Evolutionary conservation across 1,284 basidiomycete genomes (phyloP), one percentile per base, ranked within the genome.

Genomic region (Inonotus hispidus): DNA sequence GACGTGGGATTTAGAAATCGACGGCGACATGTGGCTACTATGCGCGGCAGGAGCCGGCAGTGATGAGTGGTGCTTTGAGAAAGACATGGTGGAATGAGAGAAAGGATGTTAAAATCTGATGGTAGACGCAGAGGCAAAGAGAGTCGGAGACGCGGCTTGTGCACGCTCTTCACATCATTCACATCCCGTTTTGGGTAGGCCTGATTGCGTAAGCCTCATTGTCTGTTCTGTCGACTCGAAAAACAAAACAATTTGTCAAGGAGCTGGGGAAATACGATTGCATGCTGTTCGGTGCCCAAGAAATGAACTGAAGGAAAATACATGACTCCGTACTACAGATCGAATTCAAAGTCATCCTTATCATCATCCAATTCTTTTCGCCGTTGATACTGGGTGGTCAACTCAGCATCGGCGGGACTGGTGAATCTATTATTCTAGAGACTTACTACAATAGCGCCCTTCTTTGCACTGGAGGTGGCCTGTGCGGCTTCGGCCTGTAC

Each of bases 1-100:
- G 64, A 92, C 90, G 79, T 88, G 82, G 56, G 87, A 92, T 77
- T 92, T 92, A 65, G 87, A 89, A 71, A 88, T 88, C 62, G 85
- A 78, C 45, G 85, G 75, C 7, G 84, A 83, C 72, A 86, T 83
- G 49, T 64, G 41, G 52, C 84, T 80, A 45, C 83, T 81, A 66
- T 88, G 86, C 19, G 87, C 75, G 45, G 85, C 85, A 58, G 88
- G 85, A 1, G 88, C 85, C 45, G 88, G 88, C 1, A 90, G 72
- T 13, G 88, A 81, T 16, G 82, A 82, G 66, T 85, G 83, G 27
- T 71, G 66, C 63, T 76, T 66, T 66, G 72, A 64, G 43, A 71
- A 62, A 49, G 72, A 67, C 74, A 75, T 77, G 67, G 61, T 63
- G 29, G 41, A 54, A 53, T 52, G 50, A 60, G 61, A 53, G 56